Base-by-base conservation (phyloP, 441 rosid species). In the Adansonia madagascariensis region DNA sequence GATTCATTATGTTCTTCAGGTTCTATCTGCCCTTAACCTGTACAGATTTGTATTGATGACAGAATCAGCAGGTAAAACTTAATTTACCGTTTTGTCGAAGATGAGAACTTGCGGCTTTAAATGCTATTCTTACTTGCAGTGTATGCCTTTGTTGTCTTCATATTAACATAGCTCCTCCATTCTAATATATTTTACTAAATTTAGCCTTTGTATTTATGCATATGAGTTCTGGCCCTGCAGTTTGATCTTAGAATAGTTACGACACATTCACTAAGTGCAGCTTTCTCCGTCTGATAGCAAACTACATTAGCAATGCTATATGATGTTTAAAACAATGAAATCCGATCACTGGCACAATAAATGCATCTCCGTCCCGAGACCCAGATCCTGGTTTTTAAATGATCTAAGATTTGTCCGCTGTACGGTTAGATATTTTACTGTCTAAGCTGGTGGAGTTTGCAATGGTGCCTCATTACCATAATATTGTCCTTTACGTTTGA, bases 1-100 rank as follows among this genome's bases (percentile, higher is more conserved):
- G 17, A 6, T 79, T 60, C 61, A 12, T 78, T 53, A 73, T 77
- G 62, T 47, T 79, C 74, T 66, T 35, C 91, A 91, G 98, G 94
- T 95, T 82, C 85, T 91, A 44, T 91, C 97, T 55, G 93, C 94
- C 18, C 97, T 94, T 76, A 95, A 95, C 80, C 87, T 94, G 49
- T 92, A 94, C 86, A 89, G 98, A 78, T 92, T 86, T 82, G 83
- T 89, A 67, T 75, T 95, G 75, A 74, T 95, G 60, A 83, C 80
- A 66, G 90, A 87, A 73, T 85, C 93, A 14, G 82, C 84, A 88
- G 94, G 99, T 92, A 88, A 80, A 49, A 22, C 71, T 55, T 77
- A n/a, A 17, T 52, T 64, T 10, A 22, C 24, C 15, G 50, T 55
- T 44, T 53, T 47, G 14, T 68, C 66, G 22, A 63, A 76, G 50